Base-by-base conservation (phyloP, 139 green algal species). In the Axilococcus clingmanii region DNA sequence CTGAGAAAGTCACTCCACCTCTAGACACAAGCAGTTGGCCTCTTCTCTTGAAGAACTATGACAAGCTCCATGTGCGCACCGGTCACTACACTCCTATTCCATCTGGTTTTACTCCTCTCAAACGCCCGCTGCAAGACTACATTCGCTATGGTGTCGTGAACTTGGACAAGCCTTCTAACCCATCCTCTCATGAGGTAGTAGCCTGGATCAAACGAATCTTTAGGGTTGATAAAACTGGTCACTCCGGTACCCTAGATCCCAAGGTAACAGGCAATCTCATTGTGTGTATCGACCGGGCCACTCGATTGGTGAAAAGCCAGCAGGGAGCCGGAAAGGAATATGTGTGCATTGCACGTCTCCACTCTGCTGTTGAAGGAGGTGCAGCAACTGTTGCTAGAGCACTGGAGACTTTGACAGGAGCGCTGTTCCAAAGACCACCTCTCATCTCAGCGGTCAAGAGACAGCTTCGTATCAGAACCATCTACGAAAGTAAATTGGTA, bases 241-340 rank as follows among this genome's bases (percentile, higher is more conserved):
- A 99, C 75, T 89, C 72, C 24, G 91, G 91, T 30, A 98, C 91
- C 5, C 75, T 98, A 3, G 91, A 98, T 52, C 91, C 91, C 45
- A 98, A 98, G 68, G 54, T 78, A 16, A 78, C 91, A 20, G 92
- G 92, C 55, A 93, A 85, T 58, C 79, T 99, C 7, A 95, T 99
- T 47, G 89, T 98, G 17, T 98, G 92, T 43, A 79, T 97, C 25
- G 89, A 99, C 54, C 75, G 92, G n/a, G 92, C 90, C 7, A 99
- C 92, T 16, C 74, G 89, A 34, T 79, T 99, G n/a, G 92, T 96
- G 14, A 99, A 99, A 80, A 79, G 83, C 12, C 92, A 99, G 77
- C 92, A 99, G 78, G 81, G 82, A 20, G 92, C 92, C 0, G 92
- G 92, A 19, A 99, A 99, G 75, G 89, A 99, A 77, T 99, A 99